phyloP scores from a whole-genome alignment of 176 grass and related monocot species.

The Eleusine indica region DNA sequence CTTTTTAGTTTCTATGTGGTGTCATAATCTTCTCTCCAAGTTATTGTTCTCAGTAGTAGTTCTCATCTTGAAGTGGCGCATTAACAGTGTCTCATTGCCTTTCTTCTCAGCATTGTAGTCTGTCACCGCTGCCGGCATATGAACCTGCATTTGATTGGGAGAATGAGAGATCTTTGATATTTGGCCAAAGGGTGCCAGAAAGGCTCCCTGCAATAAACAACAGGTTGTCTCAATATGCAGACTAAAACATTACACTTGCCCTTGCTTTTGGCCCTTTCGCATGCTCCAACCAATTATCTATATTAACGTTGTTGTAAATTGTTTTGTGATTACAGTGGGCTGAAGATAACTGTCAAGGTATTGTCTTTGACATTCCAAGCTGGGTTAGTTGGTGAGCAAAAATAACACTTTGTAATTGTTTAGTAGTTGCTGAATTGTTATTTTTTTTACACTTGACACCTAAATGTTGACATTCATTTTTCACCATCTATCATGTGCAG shows the following conservation, averaged over 20 bases:
- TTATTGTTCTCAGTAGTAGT: constrained; percentile 15
- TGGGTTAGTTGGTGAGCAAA: constrained; percentile 90
- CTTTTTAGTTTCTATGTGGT: constrained; percentile 3
- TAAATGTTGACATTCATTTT: constrained; percentile 29
- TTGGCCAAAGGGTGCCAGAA: constrained; percentile 89
- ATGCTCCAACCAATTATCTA: constrained; percentile 9
- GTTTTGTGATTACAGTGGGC: constrained; percentile 60
- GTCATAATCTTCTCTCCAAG: not conserved
- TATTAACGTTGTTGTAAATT: constrained; percentile 46
- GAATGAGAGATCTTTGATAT: constrained; percentile 95
- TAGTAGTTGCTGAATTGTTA: constrained; percentile 25
- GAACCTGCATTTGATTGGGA: constrained; percentile 99
- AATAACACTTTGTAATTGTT: constrained; percentile 30
- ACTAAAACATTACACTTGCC: constrained; percentile 17
- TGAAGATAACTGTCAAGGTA: constrained; percentile 98
- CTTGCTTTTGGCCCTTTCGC: constrained; percentile 1
- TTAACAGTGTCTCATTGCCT: constrained; percentile 35
- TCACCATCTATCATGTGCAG: constrained; percentile 50
- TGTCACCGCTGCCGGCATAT: constrained; percentile 87
- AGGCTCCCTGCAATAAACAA: constrained; percentile 66
- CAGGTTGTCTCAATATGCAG: constrained; percentile 64
- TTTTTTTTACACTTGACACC: constrained; percentile 13
- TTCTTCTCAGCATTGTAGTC: constrained; percentile 78
- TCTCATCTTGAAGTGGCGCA: constrained; percentile 26
- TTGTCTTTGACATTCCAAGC: constrained; percentile 96